Conservation (phyloP, 345 rosid genomes). For the Schrenkiella parvula region DNA sequence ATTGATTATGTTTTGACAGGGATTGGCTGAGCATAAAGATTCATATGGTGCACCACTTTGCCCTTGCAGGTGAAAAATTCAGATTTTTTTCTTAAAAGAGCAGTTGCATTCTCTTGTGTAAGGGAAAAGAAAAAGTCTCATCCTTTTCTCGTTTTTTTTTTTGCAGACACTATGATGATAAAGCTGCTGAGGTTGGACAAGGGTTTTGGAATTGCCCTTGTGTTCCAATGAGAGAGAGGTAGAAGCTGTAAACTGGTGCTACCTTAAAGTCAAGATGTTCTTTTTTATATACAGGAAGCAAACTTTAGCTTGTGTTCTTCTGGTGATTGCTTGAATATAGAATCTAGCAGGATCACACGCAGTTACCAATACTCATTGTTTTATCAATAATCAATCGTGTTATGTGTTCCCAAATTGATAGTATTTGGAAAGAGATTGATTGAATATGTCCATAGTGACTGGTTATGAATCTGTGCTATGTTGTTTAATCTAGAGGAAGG, state of each 20-base stretch:
- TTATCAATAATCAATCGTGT: neutral
- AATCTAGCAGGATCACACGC: neutral
- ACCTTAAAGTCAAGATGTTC: neutral
- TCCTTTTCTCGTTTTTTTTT: neutral
- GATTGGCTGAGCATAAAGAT: conserved; percentile 93
- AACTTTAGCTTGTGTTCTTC: neutral
- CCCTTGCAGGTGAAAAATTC: conserved; percentile 33
- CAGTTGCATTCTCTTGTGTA: neutral
- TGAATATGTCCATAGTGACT: too few relatives aligned
- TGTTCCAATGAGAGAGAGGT: conserved; percentile 99
- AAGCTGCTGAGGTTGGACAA: conserved; percentile 76
- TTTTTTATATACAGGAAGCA: neutral
- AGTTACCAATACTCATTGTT: neutral
- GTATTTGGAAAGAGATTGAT: neutral
- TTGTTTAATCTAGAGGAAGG: neutral
- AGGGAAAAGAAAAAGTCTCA: neutral
- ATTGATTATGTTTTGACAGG: conserved; percentile 38
- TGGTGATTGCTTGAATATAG: neutral
- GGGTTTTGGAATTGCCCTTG: conserved; percentile 97
- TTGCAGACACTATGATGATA: conserved; percentile 88
- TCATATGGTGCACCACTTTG: conserved; percentile 62
- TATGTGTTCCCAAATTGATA: too few relatives aligned
- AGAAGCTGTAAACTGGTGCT: neutral
- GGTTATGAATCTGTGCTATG: neutral
- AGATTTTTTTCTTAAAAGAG: neutral